phyloP scores from a whole-genome alignment of 2,329 filamentous ascomycete genomes.

The Colletotrichum zoysiae region DNA sequence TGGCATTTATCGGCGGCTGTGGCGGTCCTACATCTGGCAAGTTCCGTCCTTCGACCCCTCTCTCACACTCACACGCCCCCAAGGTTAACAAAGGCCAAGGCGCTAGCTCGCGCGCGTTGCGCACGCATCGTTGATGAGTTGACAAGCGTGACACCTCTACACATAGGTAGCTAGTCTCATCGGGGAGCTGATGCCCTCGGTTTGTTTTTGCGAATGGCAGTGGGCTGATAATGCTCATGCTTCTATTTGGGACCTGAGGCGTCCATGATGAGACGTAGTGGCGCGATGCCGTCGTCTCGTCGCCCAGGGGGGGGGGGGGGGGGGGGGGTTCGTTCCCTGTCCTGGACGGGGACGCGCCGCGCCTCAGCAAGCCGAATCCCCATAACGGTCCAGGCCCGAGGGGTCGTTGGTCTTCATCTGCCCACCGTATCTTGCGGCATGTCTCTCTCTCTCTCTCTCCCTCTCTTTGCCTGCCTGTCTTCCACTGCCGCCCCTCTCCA shows the following conservation, averaged over 20 bases:
- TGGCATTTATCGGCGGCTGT: background rate
- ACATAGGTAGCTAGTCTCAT: slow-evolving; percentile 9
- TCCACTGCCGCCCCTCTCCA: background rate
- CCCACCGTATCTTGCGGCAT: background rate
- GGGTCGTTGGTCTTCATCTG: background rate
- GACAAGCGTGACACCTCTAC: slow-evolving; percentile 32
- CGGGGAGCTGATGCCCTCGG: background rate
- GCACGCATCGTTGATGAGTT: slow-evolving; percentile 4
- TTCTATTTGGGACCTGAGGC: slow-evolving; percentile 24
- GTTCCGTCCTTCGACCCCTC: background rate
- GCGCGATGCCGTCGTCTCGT: slow-evolving; percentile 39
- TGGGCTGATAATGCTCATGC: slow-evolving; percentile 18
- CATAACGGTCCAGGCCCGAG: background rate
- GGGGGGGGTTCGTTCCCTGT: slow-evolving; percentile 4
- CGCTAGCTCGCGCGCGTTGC: background rate
- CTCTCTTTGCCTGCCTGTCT: background rate
- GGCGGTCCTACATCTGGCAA: slow-evolving; percentile 6
- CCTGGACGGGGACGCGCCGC: background rate
- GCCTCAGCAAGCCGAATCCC: background rate
- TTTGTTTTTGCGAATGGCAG: background rate
- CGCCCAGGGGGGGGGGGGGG: no score
- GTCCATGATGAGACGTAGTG: slow-evolving; percentile 37
- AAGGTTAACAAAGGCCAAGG: background rate
- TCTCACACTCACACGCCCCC: background rate
- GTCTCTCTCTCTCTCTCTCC: background rate